Percentiles rank a stretch among this genome's conserved stretches.
Evolutionary conservation across 352 stramenopile species (phyloP).

Genomic region (Globisporangium polare): DNA sequence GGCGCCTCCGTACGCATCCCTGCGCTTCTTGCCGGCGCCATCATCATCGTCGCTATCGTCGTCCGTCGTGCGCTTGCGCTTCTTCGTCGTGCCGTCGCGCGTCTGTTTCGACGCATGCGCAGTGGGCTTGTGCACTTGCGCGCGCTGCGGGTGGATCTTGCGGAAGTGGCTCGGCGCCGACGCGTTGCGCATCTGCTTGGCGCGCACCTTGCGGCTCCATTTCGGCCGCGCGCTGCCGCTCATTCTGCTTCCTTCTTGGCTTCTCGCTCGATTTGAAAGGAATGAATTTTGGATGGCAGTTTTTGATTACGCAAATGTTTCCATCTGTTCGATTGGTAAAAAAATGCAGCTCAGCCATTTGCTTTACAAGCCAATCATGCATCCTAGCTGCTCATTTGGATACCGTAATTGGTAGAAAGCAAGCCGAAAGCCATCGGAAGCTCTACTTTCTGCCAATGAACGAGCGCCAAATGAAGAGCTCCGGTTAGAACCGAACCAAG

Average conservation of each 20-base stretch:
- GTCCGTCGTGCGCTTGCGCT: constrained; percentile 2
- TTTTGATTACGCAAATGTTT: not conserved
- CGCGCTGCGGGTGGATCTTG: constrained; percentile 10
- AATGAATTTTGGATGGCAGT: not conserved
- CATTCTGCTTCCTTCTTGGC: not conserved
- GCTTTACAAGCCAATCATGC: too few species aligned
- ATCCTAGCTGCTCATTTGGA: too few species aligned
- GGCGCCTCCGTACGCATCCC: not conserved
- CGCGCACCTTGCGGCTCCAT: constrained; percentile 9
- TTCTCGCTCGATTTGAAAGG: not conserved
- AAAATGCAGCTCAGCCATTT: too few species aligned
- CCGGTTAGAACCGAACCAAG: too few species aligned
- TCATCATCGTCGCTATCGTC: constrained; percentile 2
- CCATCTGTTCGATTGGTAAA: too few species aligned
- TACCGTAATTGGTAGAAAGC: too few species aligned
- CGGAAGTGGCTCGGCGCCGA: constrained; percentile 3
- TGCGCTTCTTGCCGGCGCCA: constrained; percentile 5
- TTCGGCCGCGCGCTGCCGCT: constrained; percentile 2
- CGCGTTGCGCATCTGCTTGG: constrained; percentile 7
- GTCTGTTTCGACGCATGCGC: not conserved
- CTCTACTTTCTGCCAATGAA: too few species aligned
- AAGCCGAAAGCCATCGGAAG: too few species aligned
- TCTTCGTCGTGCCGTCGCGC: constrained; percentile 4
- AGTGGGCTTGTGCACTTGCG: not conserved
- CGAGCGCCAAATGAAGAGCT: too few species aligned